Conservation (phyloP, 1,284 basidiomycete genomes). For the Stygiomarasmius scandens region DNA sequence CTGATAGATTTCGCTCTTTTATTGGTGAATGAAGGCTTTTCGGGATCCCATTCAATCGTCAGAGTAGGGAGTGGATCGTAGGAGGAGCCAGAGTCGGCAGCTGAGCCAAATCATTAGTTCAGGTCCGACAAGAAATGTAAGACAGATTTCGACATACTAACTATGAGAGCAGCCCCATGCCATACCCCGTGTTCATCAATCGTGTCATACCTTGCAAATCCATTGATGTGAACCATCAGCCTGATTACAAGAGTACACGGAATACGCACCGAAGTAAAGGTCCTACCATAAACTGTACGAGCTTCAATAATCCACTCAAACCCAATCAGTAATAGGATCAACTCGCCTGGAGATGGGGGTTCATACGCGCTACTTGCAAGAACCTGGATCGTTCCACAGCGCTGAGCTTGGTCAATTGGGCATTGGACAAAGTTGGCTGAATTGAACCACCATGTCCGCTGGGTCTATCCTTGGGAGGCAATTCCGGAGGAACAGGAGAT, state of each 20-base stretch:
- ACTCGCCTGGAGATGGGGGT: slow-evolving; percentile 62
- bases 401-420: slow-evolving; percentile 50
- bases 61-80: slow-evolving; percentile 80
- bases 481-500: slow-evolving; percentile 18
- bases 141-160: slow-evolving; percentile 56
- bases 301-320: slow-evolving; percentile 2
- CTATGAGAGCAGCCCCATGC: slow-evolving; percentile 86
- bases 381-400: slow-evolving; percentile 67
- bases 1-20: slow-evolving; percentile 16
- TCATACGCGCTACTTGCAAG: slow-evolving; percentile 62
- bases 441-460: slow-evolving; percentile 23
- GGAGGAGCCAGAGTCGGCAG: slow-evolving; percentile 78
- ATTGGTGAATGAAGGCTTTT: slow-evolving; percentile 28
- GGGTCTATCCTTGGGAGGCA: slow-evolving; percentile 35
- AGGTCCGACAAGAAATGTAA: not conserved
- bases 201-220: slow-evolving; percentile 73
- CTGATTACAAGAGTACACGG: slow-evolving; percentile 5
- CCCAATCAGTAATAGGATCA: not conserved
- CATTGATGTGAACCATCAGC: slow-evolving; percentile 3
- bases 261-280: slow-evolving; percentile 70
- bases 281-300: slow-evolving; percentile 74
- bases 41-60: slow-evolving; percentile 79
- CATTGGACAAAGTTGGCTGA: slow-evolving; percentile 35
- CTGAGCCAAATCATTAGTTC: slow-evolving; percentile 31
- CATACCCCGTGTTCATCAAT: slow-evolving; percentile 77